phyloP scores from a whole-genome alignment of 257 asterid species.

The Capsicum pubescens region DNA sequence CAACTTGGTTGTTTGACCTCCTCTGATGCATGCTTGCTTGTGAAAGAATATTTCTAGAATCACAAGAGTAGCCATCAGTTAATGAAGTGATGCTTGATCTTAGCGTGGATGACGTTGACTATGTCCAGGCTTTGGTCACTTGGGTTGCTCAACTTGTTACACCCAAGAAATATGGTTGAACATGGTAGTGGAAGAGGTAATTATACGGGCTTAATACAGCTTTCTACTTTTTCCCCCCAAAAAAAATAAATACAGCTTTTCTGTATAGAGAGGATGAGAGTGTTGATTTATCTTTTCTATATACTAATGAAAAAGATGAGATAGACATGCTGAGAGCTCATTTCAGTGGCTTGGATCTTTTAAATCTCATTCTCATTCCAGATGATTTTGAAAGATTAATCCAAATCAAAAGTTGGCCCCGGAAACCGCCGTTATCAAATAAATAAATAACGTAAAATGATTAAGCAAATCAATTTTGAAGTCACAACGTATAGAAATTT shows the following conservation, averaged over 20 bases:
- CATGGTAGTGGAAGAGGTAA: conserved; percentile 12
- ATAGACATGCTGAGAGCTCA: conserved; percentile 13
- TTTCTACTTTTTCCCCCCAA: neutral
- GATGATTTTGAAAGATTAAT: conserved; percentile 3
- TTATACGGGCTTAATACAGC: neutral
- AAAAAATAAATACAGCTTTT: neutral
- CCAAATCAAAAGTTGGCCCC: neutral
- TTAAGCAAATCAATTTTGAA: neutral
- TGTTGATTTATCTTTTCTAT: conserved; percentile 18
- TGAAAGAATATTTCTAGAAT: neutral
- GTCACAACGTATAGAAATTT: neutral
- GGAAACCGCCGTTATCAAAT: neutral
- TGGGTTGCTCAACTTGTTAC: neutral
- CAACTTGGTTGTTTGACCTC: neutral
- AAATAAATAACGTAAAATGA: neutral
- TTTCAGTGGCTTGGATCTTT: neutral
- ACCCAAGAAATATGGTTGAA: neutral
- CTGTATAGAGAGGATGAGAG: conserved; percentile 5
- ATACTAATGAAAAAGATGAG: neutral
- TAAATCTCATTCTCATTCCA: neutral
- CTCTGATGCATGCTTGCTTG: neutral
- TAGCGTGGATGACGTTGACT: neutral
- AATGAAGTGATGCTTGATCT: conserved; percentile 3
- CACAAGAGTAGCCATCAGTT: neutral
- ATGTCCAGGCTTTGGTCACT: conserved; percentile 5